Evolutionary conservation across 2,329 filamentous ascomycete genomes (phyloP), one percentile per base, ranked within the genome.

Genomic region (Diaporthe aspalathi): DNA sequence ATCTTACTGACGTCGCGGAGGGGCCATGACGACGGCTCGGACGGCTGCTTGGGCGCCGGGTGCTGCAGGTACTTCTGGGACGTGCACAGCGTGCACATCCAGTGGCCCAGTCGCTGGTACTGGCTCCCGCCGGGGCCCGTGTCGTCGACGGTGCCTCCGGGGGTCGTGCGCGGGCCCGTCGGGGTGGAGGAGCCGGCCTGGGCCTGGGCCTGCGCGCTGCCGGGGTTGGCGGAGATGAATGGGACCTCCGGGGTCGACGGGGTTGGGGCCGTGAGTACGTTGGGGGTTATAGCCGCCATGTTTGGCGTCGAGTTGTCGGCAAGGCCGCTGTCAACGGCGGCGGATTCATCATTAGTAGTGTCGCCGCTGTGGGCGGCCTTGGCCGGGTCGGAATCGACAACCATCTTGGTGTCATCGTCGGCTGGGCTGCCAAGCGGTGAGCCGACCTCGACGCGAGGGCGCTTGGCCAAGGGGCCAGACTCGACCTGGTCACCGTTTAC

Each of bases 1-100:
- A 85, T 80, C 79, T 85, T 85, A 49, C 81, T 81, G 53, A 85
- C 80, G 70, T 85, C 84, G 74, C 82, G 83, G 16, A 86, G 78
- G 3, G 84, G 83, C 84, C 84, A 85, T 73, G 84, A 84, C 75
- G 81, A 83, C 38, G 84, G 83, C 60, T 80, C 81, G 63, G 80
- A 82, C 27, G 84, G 84, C 66, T 82, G 80, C 65, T 83, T 80
- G 50, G 80, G 81, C 6, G 77, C 74, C 2, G 81, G 81, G 0
- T 83, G 82, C n/a, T 80, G 77, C 20, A 82, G 75, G 73, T 82
- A 86, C 74, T 85, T 85, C 45, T 80, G 76, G 1, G 83, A 80
- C 3, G 78, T 79, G 76, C 84, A 86, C 1, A 86, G 79, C 0
- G 81, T 82, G 73, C 84, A 86, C 73, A 82, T 82, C 84, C 84